Conservation (phyloP, 2,329 filamentous ascomycete species). For the Fusarium hostae region DNA sequence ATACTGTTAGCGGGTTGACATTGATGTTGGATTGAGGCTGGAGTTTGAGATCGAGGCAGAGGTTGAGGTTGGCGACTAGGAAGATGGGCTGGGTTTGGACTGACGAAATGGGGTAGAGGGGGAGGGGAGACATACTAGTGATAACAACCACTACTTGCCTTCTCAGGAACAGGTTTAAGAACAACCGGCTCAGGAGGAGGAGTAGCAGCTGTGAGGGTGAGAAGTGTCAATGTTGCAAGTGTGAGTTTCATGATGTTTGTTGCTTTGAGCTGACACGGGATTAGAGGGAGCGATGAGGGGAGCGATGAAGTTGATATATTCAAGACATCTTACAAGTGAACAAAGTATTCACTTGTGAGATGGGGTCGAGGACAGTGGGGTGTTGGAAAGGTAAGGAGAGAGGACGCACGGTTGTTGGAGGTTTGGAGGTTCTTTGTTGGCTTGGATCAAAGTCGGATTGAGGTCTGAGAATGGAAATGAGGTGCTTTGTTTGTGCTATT, state of each 20-base stretch:
- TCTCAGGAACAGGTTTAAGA: conserved; percentile 10
- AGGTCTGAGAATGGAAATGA: fast-evolving
- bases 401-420: background rate
- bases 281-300: background rate
- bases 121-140: conserved; percentile 12
- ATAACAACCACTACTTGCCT: background rate
- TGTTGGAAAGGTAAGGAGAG: too few species aligned
- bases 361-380: background rate
- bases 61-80: background rate
- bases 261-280: background rate
- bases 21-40: background rate
- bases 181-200: background rate
- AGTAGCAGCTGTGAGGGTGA: background rate
- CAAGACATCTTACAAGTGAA: too few species aligned
- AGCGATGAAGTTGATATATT: background rate
- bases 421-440: background rate
- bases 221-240: background rate
- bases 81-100: background rate
- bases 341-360: too few species aligned
- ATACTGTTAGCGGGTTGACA: fast-evolving
- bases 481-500: background rate
- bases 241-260: conserved; percentile 22
- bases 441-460: background rate
- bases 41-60: background rate
- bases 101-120: fast-evolving